These are phyloP conservation scores for Lichtheimia hyalospora DNA, from an alignment of 371 early-diverging fungal species.

Conservation along the genomic window DNA sequence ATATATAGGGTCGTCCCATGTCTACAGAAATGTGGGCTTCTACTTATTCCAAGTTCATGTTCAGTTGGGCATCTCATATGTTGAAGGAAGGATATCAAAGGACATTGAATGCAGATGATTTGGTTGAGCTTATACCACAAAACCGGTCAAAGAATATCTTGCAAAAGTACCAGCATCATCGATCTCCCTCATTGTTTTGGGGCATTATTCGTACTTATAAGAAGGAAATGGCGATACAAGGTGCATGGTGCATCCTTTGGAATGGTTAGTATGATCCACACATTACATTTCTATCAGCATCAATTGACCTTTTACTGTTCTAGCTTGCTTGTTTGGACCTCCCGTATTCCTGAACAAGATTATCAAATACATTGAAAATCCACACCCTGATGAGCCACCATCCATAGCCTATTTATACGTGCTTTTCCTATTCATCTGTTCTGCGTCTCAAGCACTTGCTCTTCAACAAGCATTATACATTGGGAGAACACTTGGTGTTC, in stretches of 20 bases:
- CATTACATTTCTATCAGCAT: no score
- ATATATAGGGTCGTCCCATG: conserved; percentile 36
- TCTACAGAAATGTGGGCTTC: conserved; percentile 56
- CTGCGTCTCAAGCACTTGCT: conserved; percentile 43
- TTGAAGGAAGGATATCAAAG: conserved; percentile 50
- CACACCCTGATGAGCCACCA: conserved; percentile 23
- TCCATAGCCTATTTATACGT: conserved; percentile 59
- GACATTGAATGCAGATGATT: conserved; percentile 52
- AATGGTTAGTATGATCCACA: conserved; percentile 12
- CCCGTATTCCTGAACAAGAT: conserved; percentile 60
- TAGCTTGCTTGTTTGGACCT: conserved; percentile 46
- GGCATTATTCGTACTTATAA: conserved; percentile 33
- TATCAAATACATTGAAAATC: conserved; percentile 52
- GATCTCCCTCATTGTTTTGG: background rate
- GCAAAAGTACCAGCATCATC: conserved; percentile 13
- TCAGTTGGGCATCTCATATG: conserved; percentile 53
- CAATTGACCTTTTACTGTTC: no score
- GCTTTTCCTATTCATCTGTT: conserved; percentile 56
- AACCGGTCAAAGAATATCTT: conserved; percentile 36
- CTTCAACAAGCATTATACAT: conserved; percentile 56
- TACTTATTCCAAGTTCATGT: conserved; percentile 52
- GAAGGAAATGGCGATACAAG: conserved; percentile 34
- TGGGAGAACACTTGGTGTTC: conserved; percentile 53
- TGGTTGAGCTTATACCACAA: conserved; percentile 38
- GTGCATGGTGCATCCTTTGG: conserved; percentile 49